Base-by-base conservation (phyloP, 495 filamentous ascomycete species). In the Pseudotulostoma volvatum region DNA sequence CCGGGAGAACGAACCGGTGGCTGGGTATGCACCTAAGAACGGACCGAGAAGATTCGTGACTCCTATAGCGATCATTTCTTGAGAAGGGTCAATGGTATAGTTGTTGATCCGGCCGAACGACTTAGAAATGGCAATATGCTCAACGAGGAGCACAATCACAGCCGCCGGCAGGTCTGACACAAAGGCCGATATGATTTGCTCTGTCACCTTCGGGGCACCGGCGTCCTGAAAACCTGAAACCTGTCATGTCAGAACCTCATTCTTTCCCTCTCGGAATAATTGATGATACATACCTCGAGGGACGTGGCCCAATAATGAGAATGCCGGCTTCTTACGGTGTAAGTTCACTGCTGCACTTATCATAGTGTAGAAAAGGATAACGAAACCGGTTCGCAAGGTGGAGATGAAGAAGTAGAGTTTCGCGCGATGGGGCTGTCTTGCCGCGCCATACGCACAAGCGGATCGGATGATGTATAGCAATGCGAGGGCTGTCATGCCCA, bases 51-150 rank as follows among this genome's bases (percentile, higher is more conserved):
- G 65, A 54, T 97, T 97, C 14, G 77, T 81, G 7, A 96, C 70
- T 34, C 90, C 90, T 50, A 97, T 96, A 17, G 82, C 92, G 17
- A 97, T 80, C 61, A 97, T 74, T 50, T 97, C 90, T 53, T 97
- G 90, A 0, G 88, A 95, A 2, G 90, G 92, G 44, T 96, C 75
- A 57, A 97, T 95, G n/a, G 76, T 83, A 59, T 97, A 97, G 61
- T 95, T 95, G 64, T 95, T 95, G 46, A 97, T 71, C 32, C 90
- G 73, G 3, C 90, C 90, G 42, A 97, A 97, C 0, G 90, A 96
- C 59, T 97, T 97, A 23, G 87, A 84, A 43, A 97, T 97, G n/a
- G 92, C 81, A 46, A 90, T 87, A 53, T 92, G 84, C 56, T 97
- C 90, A 47, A 97, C 95, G 33, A 97, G 64, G 32, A 96, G 65